Evolutionary conservation across 2,329 filamentous ascomycete species (phyloP), one percentile per base, ranked within the genome.

Genomic region (Paecilomyces sp.): DNA sequence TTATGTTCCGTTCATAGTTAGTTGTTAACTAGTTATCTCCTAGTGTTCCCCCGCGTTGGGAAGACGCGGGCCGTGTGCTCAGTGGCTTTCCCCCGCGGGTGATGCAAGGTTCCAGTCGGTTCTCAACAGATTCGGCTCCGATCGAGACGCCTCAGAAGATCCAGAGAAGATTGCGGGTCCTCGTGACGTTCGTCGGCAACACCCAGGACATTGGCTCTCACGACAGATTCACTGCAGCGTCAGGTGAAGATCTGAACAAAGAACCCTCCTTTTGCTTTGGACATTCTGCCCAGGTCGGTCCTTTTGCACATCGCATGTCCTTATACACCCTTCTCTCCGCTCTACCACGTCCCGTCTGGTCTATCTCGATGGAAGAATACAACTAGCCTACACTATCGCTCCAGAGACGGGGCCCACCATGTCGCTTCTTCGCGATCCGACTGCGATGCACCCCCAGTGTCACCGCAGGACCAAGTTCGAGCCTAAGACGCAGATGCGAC

Each of bases 371-470:
- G 41, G 41, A 47, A 18, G 53, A 31, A 18, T 55, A 31, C 28
- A 58, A 55, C 7, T 36, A 47, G 62, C 63, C 63, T 62, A 60
- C 63, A 63, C 67, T 57, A 70, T 70, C 64, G 67, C 66, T 62
- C 63, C 58, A 67, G 66, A 63, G 60, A 61, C 65, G 66, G 41
- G 61, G 61, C 67, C 65, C 66, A 66, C 63, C 54, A 73, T 72
- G 68, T 69, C 69, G 61, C 64, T 72, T 55, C 61, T 72, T 62
- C 65, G 65, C 62, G 70, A 74, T 63, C 67, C 71, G 51, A 58
- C 69, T 54, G 62, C 70, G 65, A 64, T 67, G 57, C 67, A 67
- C 58, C 63, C 69, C 36, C 59, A 67, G 66, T 71, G 70, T 56
- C 66, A 71, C 60, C 57, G 63, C 33, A 68, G 65, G 31, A 60